These are phyloP conservation scores for Malassezia pachydermatis DNA, from an alignment of 1,284 basidiomycete genomes.

Conservation along the genomic window DNA sequence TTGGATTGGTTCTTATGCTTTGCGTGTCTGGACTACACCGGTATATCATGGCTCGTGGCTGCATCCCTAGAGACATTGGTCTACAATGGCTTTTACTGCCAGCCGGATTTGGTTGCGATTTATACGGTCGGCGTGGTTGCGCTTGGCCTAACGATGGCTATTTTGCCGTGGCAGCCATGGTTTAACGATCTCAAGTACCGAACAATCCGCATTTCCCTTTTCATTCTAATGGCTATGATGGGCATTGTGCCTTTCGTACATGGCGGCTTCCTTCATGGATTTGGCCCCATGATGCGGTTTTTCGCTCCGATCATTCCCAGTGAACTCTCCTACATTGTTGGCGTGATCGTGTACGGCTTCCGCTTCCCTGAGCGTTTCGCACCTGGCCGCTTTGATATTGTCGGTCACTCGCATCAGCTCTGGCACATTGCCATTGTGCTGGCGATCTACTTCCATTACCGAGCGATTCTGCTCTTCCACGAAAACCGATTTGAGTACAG, in stretches of 20 bases:
- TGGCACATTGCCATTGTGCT: constrained; percentile 45
- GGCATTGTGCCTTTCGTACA: constrained; percentile 41
- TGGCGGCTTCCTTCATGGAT: constrained; percentile 38
- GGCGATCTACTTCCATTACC: constrained; percentile 42
- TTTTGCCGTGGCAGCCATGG: constrained; percentile 45
- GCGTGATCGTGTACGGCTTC: constrained; percentile 38
- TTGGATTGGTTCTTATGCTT: constrained; percentile 40
- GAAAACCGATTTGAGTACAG: constrained; percentile 39
- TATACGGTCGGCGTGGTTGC: constrained; percentile 37
- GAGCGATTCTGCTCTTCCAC: constrained; percentile 39
- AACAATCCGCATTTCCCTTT: constrained; percentile 34
- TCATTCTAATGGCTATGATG: constrained; percentile 41
- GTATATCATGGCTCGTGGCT: constrained; percentile 45
- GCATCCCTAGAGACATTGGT: constrained; percentile 42
- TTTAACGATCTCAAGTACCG: constrained; percentile 44
- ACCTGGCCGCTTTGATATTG: constrained; percentile 40
- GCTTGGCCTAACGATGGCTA: constrained; percentile 35
- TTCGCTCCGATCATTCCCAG: constrained; percentile 42
- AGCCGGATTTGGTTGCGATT: constrained; percentile 39
- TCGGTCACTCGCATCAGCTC: constrained; percentile 44
- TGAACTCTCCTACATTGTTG: constrained; percentile 34
- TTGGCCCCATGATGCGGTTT: constrained; percentile 30
- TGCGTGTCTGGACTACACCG: constrained; percentile 46
- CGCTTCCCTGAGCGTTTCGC: constrained; percentile 41
- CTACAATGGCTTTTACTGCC: constrained; percentile 48